A percentile compares a stretch with the other conserved stretches of the same genome.
These are phyloP conservation scores for Nematodospora anomalae DNA, from an alignment of 1,139 yeast genomes.

Conservation along the genomic window DNA sequence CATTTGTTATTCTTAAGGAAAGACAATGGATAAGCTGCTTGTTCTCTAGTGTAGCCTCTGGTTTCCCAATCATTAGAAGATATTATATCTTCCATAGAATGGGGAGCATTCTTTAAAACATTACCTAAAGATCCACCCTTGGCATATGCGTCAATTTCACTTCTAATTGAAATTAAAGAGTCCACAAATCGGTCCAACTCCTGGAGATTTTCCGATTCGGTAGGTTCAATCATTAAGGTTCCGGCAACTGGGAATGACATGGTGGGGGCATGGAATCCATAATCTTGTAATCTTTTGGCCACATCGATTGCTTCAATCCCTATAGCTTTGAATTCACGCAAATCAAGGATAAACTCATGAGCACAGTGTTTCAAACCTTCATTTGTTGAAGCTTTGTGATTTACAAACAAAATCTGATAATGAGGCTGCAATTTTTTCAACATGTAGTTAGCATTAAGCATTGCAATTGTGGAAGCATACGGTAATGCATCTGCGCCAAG, in stretches of 20 bases:
- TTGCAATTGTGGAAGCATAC: constrained; percentile 82
- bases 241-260: constrained; percentile 99
- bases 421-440: constrained; percentile 69
- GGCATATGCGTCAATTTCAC: constrained; percentile 78
- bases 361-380: constrained; percentile 79
- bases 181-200: constrained; percentile 91
- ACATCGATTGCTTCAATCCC: constrained; percentile 95
- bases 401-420: constrained; percentile 76
- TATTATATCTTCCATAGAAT: constrained; percentile 77
- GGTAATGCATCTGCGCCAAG: constrained; percentile 86
- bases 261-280: constrained; percentile 98
- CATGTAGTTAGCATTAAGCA: constrained; percentile 95
- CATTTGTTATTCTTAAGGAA: constrained; percentile 73
- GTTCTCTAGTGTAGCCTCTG: constrained; percentile 88
- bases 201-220: constrained; percentile 86
- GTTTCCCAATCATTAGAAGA: constrained; percentile 65
- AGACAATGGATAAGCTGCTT: constrained; percentile 89
- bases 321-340: constrained; percentile 76
- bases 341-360: constrained; percentile 91
- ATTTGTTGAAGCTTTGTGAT: constrained; percentile 33
- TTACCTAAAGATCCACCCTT: constrained; percentile 65
- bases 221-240: constrained; percentile 96
- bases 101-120: constrained; percentile 89
- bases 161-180: constrained; percentile 77
- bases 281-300: constrained; percentile 95